These are phyloP conservation scores for Globisporangium uncinulatum DNA, from an alignment of 352 stramenopile species.

Conservation along the genomic window DNA sequence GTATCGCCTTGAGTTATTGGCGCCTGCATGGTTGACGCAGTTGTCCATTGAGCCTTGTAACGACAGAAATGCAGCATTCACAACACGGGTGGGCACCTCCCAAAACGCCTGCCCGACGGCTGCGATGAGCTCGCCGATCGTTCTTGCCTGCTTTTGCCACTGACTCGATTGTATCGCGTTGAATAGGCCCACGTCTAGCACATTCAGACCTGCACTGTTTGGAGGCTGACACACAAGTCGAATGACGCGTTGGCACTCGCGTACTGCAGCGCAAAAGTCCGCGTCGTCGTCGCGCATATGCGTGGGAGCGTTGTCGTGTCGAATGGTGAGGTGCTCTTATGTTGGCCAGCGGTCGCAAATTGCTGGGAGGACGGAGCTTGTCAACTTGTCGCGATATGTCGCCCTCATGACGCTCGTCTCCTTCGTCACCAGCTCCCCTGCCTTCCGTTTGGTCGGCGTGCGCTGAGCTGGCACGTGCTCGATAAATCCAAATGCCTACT, in stretches of 20 bases:
- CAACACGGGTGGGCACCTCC: conserved; percentile 2
- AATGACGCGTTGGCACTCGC: background rate
- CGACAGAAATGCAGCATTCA: conserved; percentile 9
- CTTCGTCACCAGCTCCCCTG: background rate
- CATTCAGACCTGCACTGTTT: background rate
- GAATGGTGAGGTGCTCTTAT: background rate
- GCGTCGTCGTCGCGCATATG: background rate
- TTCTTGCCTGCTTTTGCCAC: background rate
- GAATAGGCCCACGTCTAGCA: background rate
- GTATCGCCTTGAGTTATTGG: conserved; percentile 6
- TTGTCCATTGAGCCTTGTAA: conserved; percentile 12
- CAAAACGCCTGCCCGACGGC: conserved; percentile 4
- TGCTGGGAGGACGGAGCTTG: background rate
- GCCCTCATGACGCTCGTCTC: background rate
- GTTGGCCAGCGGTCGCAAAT: background rate
- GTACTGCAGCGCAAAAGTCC: background rate
- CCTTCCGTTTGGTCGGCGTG: background rate
- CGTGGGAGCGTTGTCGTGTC: background rate
- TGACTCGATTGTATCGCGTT: background rate
- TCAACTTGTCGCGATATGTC: background rate
- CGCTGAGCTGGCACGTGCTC: background rate
- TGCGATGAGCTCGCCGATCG: conserved; percentile 7
- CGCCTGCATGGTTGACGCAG: conserved; percentile 5
- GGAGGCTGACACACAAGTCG: background rate
- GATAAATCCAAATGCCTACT: background rate